Base-by-base conservation (phyloP, 257 asterid genomes). In the Primulina tabacum region DNA sequence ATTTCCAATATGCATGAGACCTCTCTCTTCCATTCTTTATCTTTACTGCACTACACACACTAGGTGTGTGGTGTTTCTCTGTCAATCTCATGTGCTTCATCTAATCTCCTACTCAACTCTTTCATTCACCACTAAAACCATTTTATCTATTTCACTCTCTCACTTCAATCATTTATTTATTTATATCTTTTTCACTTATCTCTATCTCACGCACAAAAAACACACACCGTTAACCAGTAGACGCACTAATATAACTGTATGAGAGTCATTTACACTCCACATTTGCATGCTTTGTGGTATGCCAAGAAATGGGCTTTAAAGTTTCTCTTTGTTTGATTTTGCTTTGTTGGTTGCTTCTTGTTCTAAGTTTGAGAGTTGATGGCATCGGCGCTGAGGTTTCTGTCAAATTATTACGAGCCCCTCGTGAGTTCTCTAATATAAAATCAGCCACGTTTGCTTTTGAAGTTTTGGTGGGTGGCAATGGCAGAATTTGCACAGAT, bases 31-130 rank as follows among this genome's bases (percentile, higher is more conserved):
- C 71, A 74, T 78, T 73, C 83, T 74, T 74, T 82, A 78, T 82
- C 90, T 77, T 67, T 34, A 64, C 76, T 62, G 67, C 67, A 57
- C 61, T 56, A 34, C 73, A 61, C 71, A 69, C 78, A 76, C 78
- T 63, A 34, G 7, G 73, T 50, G 77, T 70, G 73, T 65, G 77
- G 63, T 65, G 77, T 63, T 63, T 67, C 83, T 70, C 69, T 82
- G 88, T 82, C 94, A 84, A 87, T 87, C 87, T 85, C 96, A 81
- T 77, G 92, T 85, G 81, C 77, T 81, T 67, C 79, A 85, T 86
- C 90, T 72, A 70, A 85, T 86, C 93, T 72, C 72, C 79, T 50
- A 17, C 74, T 58, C 61, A 74, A 65, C 73, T 1, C 16, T 64
- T 67, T 77, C 85, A 74, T 24, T 24, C 26, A 24, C 26, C 26